These are phyloP conservation scores for Thelephora ganbajun DNA, from an alignment of 768 basidiomycete genomes.

Conservation along the genomic window DNA sequence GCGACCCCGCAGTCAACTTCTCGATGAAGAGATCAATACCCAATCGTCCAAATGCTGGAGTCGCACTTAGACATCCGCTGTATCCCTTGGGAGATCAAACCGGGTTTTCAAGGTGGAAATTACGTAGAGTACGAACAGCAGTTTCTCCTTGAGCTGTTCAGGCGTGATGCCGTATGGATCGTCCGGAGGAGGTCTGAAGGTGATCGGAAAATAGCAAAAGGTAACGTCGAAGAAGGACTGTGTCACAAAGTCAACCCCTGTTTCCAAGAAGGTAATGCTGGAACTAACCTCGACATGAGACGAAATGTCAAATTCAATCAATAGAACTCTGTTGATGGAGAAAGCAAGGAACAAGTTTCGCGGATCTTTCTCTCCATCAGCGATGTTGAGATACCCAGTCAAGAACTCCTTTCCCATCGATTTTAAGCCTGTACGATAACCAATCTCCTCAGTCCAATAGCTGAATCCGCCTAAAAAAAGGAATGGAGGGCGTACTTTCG, in stretches of 20 bases:
- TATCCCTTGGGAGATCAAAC: slow-evolving; percentile 1
- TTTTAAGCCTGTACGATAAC: slow-evolving; percentile 40
- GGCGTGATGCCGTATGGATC: slow-evolving; percentile 88
- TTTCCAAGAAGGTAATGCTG: background rate
- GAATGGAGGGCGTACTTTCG: slow-evolving; percentile 33
- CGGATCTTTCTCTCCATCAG: slow-evolving; percentile 95
- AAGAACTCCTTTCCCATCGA: slow-evolving; percentile 62
- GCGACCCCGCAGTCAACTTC: slow-evolving; percentile 74
- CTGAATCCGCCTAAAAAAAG: slow-evolving; percentile 2
- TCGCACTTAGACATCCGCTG: slow-evolving; percentile 63
- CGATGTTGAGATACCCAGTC: slow-evolving; percentile 61
- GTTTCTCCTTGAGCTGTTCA: slow-evolving; percentile 64
- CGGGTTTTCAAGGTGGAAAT: background rate
- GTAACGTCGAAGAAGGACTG: slow-evolving; percentile 89
- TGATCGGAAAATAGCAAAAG: slow-evolving; percentile 98
- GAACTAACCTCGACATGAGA: slow-evolving; percentile 59
- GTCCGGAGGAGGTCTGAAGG: slow-evolving; percentile 85
- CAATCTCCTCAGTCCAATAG: background rate
- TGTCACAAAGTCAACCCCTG: background rate
- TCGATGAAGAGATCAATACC: slow-evolving; percentile 86
- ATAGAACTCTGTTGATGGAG: slow-evolving; percentile 70
- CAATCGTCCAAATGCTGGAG: slow-evolving; percentile 68
- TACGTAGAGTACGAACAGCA: slow-evolving; percentile 33
- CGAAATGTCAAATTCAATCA: slow-evolving; percentile 78
- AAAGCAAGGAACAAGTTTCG: slow-evolving; percentile 86